Evolutionary conservation across 306 rosid genomes (phyloP).

Genomic region (Styphnolobium japonicum): DNA sequence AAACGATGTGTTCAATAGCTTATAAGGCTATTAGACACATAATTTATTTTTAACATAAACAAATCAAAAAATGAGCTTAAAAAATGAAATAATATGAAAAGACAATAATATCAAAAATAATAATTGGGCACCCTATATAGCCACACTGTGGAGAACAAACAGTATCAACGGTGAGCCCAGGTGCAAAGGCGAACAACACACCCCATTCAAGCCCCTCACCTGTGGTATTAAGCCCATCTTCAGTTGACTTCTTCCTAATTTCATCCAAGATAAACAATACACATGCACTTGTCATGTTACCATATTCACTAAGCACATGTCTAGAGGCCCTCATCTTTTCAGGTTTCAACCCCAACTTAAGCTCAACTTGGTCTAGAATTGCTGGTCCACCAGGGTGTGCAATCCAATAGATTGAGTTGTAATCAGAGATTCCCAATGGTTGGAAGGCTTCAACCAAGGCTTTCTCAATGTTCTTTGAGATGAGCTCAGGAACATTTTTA

Average conservation of each 20-base stretch:
- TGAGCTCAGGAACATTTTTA: not conserved
- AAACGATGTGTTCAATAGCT: not conserved
- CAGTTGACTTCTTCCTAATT: not conserved
- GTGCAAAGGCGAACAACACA: not conserved
- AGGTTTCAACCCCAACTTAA: not conserved
- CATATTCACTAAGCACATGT: not conserved
- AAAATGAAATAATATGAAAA: not conserved
- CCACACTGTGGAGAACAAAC: not conserved
- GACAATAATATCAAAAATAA: not conserved
- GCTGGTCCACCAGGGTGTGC: not conserved
- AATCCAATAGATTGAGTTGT: not conserved
- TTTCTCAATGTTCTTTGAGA: constrained; percentile 3
- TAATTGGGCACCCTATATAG: not conserved
- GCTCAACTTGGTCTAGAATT: not conserved
- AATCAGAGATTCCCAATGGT: not conserved
- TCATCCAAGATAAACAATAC: not conserved
- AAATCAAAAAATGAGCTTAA: not conserved
- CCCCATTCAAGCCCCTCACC: not conserved
- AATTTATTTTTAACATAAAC: not conserved
- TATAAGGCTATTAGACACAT: not conserved
- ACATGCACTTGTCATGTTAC: not conserved
- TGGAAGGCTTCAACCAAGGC: not conserved
- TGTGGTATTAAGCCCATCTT: not conserved
- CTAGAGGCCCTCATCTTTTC: not conserved
- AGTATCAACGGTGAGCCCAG: not conserved